A percentile compares a stretch with the other conserved stretches of the same genome.
Evolutionary conservation across 768 basidiomycete species (phyloP).

Genomic region (Macrocybe gigantea): DNA sequence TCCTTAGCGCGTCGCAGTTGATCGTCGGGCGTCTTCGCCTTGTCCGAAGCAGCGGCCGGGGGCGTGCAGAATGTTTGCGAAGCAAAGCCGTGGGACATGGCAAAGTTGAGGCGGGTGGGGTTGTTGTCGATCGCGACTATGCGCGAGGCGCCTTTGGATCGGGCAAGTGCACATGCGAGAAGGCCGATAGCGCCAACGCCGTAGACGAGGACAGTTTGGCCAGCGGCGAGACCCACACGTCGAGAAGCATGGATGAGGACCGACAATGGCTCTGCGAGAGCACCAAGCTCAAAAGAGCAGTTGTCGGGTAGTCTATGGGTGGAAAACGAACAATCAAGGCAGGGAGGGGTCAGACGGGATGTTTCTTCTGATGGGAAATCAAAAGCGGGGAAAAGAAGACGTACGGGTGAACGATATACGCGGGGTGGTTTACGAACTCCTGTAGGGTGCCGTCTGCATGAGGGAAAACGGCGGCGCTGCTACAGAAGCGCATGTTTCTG

Average conservation of each 20-base stretch:
- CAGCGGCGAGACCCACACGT: constrained; percentile 36
- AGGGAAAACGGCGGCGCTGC: constrained; percentile 86
- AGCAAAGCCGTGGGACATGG: constrained; percentile 69
- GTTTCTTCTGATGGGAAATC: background rate
- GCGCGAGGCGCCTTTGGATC: constrained; percentile 60
- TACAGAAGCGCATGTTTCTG: constrained; percentile 83
- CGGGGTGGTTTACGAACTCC: constrained; percentile 84
- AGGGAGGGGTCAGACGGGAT: no score
- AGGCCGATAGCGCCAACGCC: constrained; percentile 94
- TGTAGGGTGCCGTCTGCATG: constrained; percentile 93
- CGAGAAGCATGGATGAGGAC: constrained; percentile 70
- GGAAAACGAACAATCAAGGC: no score
- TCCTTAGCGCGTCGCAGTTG: constrained; percentile 58
- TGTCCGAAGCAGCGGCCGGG: constrained; percentile 20
- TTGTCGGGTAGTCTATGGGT: constrained; percentile 61
- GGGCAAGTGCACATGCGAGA: constrained; percentile 78
- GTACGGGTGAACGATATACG: constrained; percentile 80
- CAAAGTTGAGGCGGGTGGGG: constrained; percentile 72
- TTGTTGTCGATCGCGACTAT: constrained; percentile 87
- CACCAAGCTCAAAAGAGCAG: constrained; percentile 74
- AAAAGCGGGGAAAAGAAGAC: constrained; percentile 23
- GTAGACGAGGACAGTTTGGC: constrained; percentile 78
- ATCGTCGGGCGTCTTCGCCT: constrained; percentile 49
- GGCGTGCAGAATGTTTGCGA: constrained; percentile 66
- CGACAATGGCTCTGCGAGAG: constrained; percentile 91